Evolutionary conservation across 2,329 filamentous ascomycete genomes (phyloP), one percentile per base, ranked within the genome.

Genomic region (Tolypocladium endophyticum): DNA sequence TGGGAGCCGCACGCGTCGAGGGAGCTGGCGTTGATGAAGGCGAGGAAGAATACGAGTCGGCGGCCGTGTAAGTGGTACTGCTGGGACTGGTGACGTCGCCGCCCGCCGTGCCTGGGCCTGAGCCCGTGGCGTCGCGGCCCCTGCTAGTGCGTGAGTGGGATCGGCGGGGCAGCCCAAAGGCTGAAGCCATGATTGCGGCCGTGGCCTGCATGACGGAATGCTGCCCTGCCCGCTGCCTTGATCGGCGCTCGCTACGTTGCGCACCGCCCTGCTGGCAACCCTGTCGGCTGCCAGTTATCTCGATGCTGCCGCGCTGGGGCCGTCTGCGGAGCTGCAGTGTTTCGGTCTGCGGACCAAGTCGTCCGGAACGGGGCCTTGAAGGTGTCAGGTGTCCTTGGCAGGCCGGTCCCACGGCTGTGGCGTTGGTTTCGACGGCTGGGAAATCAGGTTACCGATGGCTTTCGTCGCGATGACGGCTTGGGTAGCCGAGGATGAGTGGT

Each of bases 121-220:
- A 3, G 25, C 25, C 45, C 0, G 60, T 64, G 62, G 41, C 55
- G 55, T n/a, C 57, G 65, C 12, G 60, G 23, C 1, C 55, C 33
- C 59, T 62, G 55, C 61, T 58, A 35, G 64, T 60, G 63, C 67
- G 67, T 23, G 43, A 25, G n/a, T 12, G 43, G 62, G 64, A 62
- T n/a, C 64, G 61, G 38, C 69, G 60, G 25, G 70, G 64, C 36
- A 73, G 60, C 59, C 72, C 71, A 64, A 74, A 73, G 55, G 72
- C 72, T 36, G 71, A 73, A 57, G 68, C 65, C 45, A 72, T 64
- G 58, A 71, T 68, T 45, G 65, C 69, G 36, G 65, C 63, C 45
- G 67, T 61, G 61, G 62, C 61, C 62, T 71, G 70, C 71, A 72
- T 74, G 47, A 16, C 39, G 39, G 18, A 39, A 20, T 39, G 38